Percentiles rank a stretch among this genome's conserved stretches.
Evolutionary conservation across 495 filamentous ascomycete genomes (phyloP).

Genomic region (Penicillium longicatenatum): DNA sequence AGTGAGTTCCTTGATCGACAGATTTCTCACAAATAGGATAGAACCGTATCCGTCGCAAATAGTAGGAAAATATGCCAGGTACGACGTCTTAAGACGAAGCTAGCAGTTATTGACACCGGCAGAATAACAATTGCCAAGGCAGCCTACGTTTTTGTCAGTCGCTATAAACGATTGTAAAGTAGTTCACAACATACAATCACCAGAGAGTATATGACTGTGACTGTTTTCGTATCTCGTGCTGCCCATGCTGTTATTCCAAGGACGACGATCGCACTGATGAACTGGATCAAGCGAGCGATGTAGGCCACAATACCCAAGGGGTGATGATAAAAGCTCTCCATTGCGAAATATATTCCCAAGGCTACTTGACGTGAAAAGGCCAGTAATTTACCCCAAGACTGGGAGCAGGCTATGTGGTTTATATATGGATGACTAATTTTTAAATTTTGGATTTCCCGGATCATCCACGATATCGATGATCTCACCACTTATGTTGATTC

Average conservation of each 20-base stretch:
- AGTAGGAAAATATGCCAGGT: slow-evolving; percentile 19
- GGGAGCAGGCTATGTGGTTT: too few species aligned
- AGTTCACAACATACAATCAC: slow-evolving; percentile 16
- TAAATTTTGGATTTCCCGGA: too few species aligned
- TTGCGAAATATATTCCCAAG: too few species aligned
- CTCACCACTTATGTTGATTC: too few species aligned
- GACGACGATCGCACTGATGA: slow-evolving; percentile 20
- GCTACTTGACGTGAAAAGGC: too few species aligned
- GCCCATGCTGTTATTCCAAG: slow-evolving; percentile 29
- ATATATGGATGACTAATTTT: too few species aligned
- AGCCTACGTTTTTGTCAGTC: slow-evolving; percentile 6
- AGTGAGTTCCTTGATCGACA: background rate
- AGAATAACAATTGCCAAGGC: slow-evolving; percentile 12
- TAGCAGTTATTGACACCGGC: slow-evolving; percentile 6
- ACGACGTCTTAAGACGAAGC: slow-evolving; percentile 14
- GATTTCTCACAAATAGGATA: slow-evolving; percentile 21
- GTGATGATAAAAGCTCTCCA: background rate
- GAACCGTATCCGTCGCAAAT: slow-evolving; percentile 10
- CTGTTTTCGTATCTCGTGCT: slow-evolving; percentile 16
- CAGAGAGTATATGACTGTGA: slow-evolving; percentile 25
- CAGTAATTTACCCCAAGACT: too few species aligned
- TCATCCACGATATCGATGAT: too few species aligned
- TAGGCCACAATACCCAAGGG: slow-evolving; percentile 10
- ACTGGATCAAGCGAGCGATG: slow-evolving; percentile 20
- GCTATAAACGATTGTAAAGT: too few species aligned